These are phyloP conservation scores for Pythium brachiatum DNA, from an alignment of 352 stramenopile species.

Conservation along the genomic window DNA sequence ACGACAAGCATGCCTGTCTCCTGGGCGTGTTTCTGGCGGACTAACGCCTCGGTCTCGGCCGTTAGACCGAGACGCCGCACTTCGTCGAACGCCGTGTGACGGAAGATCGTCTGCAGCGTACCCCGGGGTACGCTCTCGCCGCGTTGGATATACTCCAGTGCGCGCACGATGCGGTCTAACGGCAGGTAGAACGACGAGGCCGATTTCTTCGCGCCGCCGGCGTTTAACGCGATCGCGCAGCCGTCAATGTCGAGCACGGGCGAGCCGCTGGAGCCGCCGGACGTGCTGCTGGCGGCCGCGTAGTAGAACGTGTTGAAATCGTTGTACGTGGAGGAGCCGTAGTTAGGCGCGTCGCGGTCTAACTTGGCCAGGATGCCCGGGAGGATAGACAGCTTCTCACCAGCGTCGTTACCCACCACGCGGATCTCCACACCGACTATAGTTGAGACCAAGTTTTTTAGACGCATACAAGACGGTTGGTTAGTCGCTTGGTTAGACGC, in stretches of 20 bases:
- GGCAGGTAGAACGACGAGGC: constrained; percentile 91
- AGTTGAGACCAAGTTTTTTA: too few relatives aligned
- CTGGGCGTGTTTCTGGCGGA: constrained; percentile 67
- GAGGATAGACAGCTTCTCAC: constrained; percentile 91
- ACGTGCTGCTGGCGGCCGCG: constrained; percentile 83
- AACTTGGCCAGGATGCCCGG: constrained; percentile 88
- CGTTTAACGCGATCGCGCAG: constrained; percentile 90
- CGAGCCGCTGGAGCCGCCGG: constrained; percentile 84
- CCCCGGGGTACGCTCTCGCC: constrained; percentile 60
- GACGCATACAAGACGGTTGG: too few relatives aligned
- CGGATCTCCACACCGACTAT: constrained; percentile 89
- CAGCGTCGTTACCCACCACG: constrained; percentile 90
- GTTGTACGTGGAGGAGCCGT: constrained; percentile 85
- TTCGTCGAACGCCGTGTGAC: constrained; percentile 90
- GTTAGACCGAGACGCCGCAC: constrained; percentile 76
- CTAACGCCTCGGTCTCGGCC: constrained; percentile 57
- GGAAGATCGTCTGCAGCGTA: constrained; percentile 87
- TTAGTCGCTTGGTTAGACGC: background rate
- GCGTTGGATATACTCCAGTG: constrained; percentile 63
- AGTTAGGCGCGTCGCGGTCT: constrained; percentile 88
- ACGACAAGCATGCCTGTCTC: constrained; percentile 91
- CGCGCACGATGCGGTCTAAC: constrained; percentile 80
- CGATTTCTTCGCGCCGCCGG: constrained; percentile 83
- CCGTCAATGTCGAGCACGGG: constrained; percentile 88
- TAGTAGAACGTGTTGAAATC: constrained; percentile 95